Evolutionary conservation across 495 filamentous ascomycete genomes (phyloP).

Genomic region (Penicillium atrosanguineum): DNA sequence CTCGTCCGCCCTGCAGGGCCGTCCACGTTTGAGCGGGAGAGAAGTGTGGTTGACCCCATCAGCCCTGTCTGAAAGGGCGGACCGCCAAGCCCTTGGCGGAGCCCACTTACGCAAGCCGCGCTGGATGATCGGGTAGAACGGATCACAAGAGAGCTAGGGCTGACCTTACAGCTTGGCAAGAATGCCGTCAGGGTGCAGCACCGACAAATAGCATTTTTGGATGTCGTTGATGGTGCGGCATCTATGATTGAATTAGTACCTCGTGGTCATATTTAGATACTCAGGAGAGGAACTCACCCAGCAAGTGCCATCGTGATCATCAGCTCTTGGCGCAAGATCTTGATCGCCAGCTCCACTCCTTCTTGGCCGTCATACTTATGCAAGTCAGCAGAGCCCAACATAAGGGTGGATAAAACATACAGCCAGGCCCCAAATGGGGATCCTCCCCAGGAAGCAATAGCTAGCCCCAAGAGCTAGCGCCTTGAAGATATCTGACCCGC

Average conservation of each 20-base stretch:
- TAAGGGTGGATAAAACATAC: constrained; percentile 23
- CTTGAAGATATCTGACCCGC: constrained; percentile 92
- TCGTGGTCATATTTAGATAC: background rate
- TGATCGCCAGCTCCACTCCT: constrained; percentile 37
- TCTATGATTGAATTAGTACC: constrained; percentile 5
- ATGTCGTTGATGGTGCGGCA: constrained; percentile 24
- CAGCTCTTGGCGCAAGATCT: constrained; percentile 38
- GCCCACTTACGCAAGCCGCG: background rate
- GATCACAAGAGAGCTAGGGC: constrained; percentile 1
- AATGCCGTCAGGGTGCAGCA: constrained; percentile 18
- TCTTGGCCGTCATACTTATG: constrained; percentile 40
- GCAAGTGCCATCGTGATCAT: constrained; percentile 38
- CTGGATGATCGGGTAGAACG: constrained; percentile 5
- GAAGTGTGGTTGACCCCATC: constrained; percentile 6
- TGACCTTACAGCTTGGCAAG: constrained; percentile 18
- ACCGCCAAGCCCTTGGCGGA: constrained; percentile 26
- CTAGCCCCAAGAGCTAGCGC: constrained; percentile 85
- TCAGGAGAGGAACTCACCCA: constrained; percentile 23
- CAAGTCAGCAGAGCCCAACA: constrained; percentile 9
- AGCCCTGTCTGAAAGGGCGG: constrained; percentile 15
- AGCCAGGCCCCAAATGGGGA: constrained; percentile 72
- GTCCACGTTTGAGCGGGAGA: background rate
- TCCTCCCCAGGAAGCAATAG: constrained; percentile 73
- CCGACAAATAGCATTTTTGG: constrained; percentile 20
- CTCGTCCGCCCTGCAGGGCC: background rate